phyloP scores from a whole-genome alignment of 2,329 filamentous ascomycete genomes.

The Dactylellina cionopaga region DNA sequence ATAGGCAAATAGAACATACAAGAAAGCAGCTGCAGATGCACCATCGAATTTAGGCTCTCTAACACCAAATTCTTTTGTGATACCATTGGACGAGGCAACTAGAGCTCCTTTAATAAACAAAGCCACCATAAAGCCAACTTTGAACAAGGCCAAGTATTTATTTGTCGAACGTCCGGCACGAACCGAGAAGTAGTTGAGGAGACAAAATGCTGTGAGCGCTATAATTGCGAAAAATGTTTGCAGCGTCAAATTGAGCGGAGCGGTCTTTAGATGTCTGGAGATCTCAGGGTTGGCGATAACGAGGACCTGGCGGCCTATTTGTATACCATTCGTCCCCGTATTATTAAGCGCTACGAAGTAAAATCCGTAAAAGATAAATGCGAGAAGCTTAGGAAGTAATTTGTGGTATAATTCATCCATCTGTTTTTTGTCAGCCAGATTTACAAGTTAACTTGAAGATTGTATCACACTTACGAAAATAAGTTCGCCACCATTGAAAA shows the following conservation, averaged over 20 bases:
- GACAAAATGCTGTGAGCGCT: background rate
- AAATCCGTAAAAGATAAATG: background rate
- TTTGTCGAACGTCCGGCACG: background rate
- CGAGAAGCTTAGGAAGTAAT: background rate
- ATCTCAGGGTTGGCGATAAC: background rate
- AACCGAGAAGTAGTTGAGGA: slow-evolving; percentile 7
- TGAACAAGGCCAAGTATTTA: background rate
- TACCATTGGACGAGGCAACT: background rate
- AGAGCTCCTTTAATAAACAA: background rate
- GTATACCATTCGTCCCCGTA: background rate
- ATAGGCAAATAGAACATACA: background rate
- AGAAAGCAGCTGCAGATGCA: background rate
- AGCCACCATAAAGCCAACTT: background rate
- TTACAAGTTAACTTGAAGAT: background rate
- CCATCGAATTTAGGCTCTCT: no score
- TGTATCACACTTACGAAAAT: slow-evolving; percentile 2
- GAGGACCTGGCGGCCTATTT: background rate
- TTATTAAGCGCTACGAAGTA: background rate
- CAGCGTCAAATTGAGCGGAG: background rate
- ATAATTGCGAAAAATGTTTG: slow-evolving; percentile 5
- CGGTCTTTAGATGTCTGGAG: background rate
- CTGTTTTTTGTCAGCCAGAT: background rate
- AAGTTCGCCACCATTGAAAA: slow-evolving; percentile 15
- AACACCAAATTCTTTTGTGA: no score
- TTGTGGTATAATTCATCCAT: background rate